Base-by-base conservation (phyloP, 2,329 filamentous ascomycete species). In the Lecanicillium sp. region DNA sequence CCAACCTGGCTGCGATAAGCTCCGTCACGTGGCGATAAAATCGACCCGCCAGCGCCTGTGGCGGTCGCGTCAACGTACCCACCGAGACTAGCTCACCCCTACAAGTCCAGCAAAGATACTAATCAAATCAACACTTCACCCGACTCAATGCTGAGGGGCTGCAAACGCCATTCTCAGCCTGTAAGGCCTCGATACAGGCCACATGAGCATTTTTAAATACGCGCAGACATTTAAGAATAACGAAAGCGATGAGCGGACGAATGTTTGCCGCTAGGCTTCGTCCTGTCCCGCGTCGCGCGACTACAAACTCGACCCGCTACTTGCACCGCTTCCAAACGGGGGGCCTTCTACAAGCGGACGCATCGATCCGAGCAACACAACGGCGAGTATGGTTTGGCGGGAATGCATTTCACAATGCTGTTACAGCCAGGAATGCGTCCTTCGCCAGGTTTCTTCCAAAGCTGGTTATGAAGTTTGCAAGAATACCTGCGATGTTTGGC, bases 401-500 rank as follows among this genome's bases (percentile, higher is more conserved):
- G 36, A 92, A 86, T 54, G 75, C 81, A 16, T 86, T 95, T 50
- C 89, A 95, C 62, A 94, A 95, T 67, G 73, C 75, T 28, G 78
- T 82, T 33, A 66, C 69, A 34, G 69, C 72, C 9, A 71, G 78
- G 41, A 82, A 80, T 57, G 77, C 70, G 17, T 82, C 78, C 6
- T 83, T 81, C 51, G 73, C 63, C 31, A 68, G 78, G 35, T 69
- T 81, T 43, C 67, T 98, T 22, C 94, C 94, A 2, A 90, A 86
- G 57, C 71, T 98, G 36, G 80, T 92, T n/a, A 64, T 92, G 55
- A 98, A 95, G 67, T 83, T 98, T 50, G 74, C 81, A 27, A 79
- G 88, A 41, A 70, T 95, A 39, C 92, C 92, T 15, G 92, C 92
- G 42, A 83, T 95, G 66, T 89, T 95, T 53, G 92, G 90, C 30